Conservation (phyloP, 2,329 filamentous ascomycete species). For the Sporothrix luriei region DNA sequence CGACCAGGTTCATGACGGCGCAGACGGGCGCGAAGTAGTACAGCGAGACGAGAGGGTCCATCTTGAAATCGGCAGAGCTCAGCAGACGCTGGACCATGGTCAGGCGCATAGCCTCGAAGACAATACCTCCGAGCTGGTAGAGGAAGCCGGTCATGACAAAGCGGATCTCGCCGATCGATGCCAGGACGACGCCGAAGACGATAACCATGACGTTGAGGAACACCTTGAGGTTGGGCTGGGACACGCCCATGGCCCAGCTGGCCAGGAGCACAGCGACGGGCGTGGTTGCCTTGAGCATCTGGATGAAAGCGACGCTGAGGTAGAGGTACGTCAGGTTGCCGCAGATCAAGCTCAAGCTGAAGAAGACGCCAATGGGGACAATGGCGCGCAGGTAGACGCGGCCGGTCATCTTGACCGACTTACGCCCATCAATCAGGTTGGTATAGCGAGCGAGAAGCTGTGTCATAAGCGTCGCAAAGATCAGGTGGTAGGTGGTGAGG, state of each 20-base stretch:
- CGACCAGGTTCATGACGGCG: constrained; percentile 75
- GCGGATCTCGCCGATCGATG: constrained; percentile 92
- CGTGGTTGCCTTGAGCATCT: constrained; percentile 99
- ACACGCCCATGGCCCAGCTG: constrained; percentile 83
- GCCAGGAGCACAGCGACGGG: constrained; percentile 90
- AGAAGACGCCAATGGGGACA: constrained; percentile 92
- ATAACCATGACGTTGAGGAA: constrained; percentile 94
- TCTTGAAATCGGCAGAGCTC: constrained; percentile 83
- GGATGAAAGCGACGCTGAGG: constrained; percentile 93
- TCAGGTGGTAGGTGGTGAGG: constrained; percentile 93
- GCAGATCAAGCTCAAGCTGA: constrained; percentile 94
- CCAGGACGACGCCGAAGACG: constrained; percentile 90
- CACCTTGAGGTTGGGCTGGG: constrained; percentile 80
- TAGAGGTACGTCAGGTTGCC: constrained; percentile 96
- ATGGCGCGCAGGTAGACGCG: constrained; percentile 91
- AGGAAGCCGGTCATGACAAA: constrained; percentile 81
- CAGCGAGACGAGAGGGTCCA: constrained; percentile 84
- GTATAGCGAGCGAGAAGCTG: constrained; percentile 91
- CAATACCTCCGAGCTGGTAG: constrained; percentile 75
- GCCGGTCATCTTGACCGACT: constrained; percentile 96
- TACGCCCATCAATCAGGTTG: constrained; percentile 85
- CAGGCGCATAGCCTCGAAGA: constrained; percentile 80
- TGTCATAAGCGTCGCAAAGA: constrained; percentile 91
- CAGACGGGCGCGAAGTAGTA: constrained; percentile 90
- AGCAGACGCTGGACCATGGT: constrained; percentile 83